Evolutionary conservation across 164 flowering plant species (phyloP), one percentile per base, ranked within the genome.

Genomic region (Sedum album): DNA sequence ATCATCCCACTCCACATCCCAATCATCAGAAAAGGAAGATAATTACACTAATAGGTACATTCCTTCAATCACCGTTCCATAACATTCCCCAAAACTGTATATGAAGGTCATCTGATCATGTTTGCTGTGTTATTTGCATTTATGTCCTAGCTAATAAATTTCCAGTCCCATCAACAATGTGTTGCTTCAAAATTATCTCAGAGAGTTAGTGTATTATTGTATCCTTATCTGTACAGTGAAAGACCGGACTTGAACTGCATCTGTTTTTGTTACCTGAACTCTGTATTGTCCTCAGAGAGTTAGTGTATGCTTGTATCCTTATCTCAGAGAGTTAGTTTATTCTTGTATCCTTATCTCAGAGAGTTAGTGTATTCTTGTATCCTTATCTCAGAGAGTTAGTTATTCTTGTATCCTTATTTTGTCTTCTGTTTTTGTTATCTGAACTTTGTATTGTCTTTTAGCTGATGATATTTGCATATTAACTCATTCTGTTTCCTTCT

Each of bases 11-110:
- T 81, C 83, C 73, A 76, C 79, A 49, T 79, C 85, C 65, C 66
- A 70, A 73, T 77, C 83, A 65, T 83, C 87, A 65, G 88, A 83
- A 69, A 73, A 68, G 66, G 90, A 86, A 46, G 85, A 84, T 66
- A 73, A 75, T 69, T 62, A 60, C 72, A 67, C 17, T 68, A 30
- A 35, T 77, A 82, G 94, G 97, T 87, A 78, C 73, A 11, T 46
- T 14, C 23, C 48, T 75, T 38, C 68, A 21, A 14, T 65, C 33
- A 18, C 66, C 70, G 1, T 17, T 66, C 23, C 61, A 5, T 13
- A 46, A 4, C 20, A 33, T 48, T 15, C 26, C 21, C 26, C n/a
- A 6, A 23, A 10, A 48, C 44, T 17, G 15, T 36, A 36, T 35
- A 35, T 35, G 8, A 64, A 17, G 5, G 15, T 6, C n/a, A n/a